These are phyloP conservation scores for Xerocomus brunneocitrinus DNA, from an alignment of 768 basidiomycete species.

Conservation along the genomic window DNA sequence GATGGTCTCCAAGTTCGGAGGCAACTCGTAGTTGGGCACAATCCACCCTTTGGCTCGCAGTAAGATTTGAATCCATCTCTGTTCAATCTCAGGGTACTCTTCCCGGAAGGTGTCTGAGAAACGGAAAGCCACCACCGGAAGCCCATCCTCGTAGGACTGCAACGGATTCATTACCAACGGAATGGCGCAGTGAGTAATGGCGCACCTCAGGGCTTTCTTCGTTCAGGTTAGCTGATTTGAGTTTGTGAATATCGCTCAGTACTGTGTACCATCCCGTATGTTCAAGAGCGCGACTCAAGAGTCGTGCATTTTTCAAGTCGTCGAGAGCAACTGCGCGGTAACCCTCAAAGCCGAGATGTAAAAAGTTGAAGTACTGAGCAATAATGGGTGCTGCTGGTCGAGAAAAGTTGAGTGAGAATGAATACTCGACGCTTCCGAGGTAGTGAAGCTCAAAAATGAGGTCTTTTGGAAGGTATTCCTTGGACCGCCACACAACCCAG, in stretches of 20 bases:
- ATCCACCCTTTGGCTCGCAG: constrained; percentile 51
- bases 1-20: constrained; percentile 45
- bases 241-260: constrained; percentile 52
- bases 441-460: constrained; percentile 62
- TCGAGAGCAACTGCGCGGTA: constrained; percentile 44
- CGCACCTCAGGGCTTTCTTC: constrained; percentile 57
- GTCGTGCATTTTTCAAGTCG: constrained; percentile 57
- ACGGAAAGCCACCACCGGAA: constrained; percentile 51
- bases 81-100: constrained; percentile 53
- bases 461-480: constrained; percentile 58
- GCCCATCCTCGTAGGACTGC: constrained; percentile 44
- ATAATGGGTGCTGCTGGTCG: constrained; percentile 59
- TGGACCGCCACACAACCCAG: constrained; percentile 60
- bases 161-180: neutral
- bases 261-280: constrained; percentile 48
- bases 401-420: constrained; percentile 62
- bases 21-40: constrained; percentile 57
- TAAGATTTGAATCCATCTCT: constrained; percentile 52
- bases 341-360: constrained; percentile 57
- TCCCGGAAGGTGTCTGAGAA: constrained; percentile 52
- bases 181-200: constrained; percentile 1
- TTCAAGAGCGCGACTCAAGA: constrained; percentile 62
- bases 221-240: constrained; percentile 33
- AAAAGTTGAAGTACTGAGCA: constrained; percentile 59
- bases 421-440: constrained; percentile 63